Conservation (phyloP, 306 rosid genomes). For the Fagus sylvatica region DNA sequence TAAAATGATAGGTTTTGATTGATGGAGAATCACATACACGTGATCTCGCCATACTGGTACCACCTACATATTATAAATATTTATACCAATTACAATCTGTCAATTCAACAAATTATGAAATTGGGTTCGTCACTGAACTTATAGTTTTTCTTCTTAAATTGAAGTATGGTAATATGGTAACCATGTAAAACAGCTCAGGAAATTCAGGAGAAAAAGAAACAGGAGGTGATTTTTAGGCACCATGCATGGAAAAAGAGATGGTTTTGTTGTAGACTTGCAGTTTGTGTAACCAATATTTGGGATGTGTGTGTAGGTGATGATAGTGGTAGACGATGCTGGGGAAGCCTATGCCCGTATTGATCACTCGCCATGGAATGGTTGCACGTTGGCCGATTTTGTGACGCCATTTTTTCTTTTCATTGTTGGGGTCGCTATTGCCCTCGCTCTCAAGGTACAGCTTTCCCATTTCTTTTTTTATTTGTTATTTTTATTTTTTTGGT, state of each 20-base stretch:
- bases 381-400: constrained; percentile 84
- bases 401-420: constrained; percentile 98
- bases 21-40: too few relatives aligned
- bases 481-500: neutral
- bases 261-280: neutral
- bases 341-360: constrained; percentile 75
- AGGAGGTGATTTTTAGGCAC: too few relatives aligned
- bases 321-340: constrained; percentile 87
- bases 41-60: too few relatives aligned
- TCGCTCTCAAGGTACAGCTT: constrained; percentile 67
- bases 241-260: neutral
- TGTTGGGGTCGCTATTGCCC: constrained; percentile 88
- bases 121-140: too few relatives aligned
- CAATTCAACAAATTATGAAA: too few relatives aligned
- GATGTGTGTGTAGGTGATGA: constrained; percentile 54
- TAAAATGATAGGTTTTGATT: too few relatives aligned
- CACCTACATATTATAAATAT: too few relatives aligned
- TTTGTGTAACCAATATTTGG: neutral
- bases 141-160: too few relatives aligned
- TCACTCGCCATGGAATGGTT: constrained; percentile 96
- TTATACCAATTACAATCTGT: too few relatives aligned
- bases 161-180: too few relatives aligned
- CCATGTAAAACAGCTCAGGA: too few relatives aligned
- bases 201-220: too few relatives aligned
- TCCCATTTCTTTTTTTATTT: neutral